These are phyloP conservation scores for Magnaporthales sp. DNA, from an alignment of 2,329 filamentous ascomycete species.

Conservation along the genomic window DNA sequence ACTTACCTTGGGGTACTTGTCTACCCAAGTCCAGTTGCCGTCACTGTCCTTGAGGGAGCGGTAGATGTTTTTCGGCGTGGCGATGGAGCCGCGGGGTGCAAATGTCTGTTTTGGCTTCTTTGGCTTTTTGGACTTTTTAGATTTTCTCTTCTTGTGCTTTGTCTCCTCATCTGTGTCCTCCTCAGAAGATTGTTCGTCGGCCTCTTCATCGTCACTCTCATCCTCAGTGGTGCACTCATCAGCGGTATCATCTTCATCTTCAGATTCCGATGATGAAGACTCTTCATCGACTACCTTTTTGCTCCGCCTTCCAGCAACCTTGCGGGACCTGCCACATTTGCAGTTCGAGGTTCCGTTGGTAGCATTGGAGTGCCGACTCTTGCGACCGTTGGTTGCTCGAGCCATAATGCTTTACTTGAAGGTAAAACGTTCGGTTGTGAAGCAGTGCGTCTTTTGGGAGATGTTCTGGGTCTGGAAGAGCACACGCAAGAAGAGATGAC, in stretches of 20 bases:
- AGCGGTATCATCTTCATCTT: not conserved
- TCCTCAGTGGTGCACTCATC: not conserved
- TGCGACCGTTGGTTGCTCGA: not conserved
- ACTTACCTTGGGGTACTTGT: slow-evolving; percentile 36
- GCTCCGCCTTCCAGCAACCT: not conserved
- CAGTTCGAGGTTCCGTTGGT: not conserved
- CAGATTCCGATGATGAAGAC: not conserved
- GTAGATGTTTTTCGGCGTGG: slow-evolving; percentile 33
- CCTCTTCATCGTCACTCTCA: not conserved
- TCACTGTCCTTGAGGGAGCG: slow-evolving; percentile 33
- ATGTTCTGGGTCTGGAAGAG: not conserved
- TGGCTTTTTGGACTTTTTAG: not conserved
- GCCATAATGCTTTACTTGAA: not conserved
- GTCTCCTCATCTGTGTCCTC: not conserved
- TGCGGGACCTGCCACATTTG: not conserved
- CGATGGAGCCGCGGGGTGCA: slow-evolving; percentile 23
- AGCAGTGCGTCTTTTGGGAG: not conserved
- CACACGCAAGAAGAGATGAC: not conserved
- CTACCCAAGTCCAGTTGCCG: slow-evolving; percentile 45
- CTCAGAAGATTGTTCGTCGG: not conserved
- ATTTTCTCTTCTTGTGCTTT: slow-evolving; percentile 4
- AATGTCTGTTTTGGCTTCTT: slow-evolving; percentile 17
- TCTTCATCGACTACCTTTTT: not conserved
- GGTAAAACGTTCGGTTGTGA: too few relatives aligned
- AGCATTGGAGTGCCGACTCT: not conserved